These are phyloP conservation scores for Morella rubra DNA, from an alignment of 306 rosid genomes.

Conservation along the genomic window DNA sequence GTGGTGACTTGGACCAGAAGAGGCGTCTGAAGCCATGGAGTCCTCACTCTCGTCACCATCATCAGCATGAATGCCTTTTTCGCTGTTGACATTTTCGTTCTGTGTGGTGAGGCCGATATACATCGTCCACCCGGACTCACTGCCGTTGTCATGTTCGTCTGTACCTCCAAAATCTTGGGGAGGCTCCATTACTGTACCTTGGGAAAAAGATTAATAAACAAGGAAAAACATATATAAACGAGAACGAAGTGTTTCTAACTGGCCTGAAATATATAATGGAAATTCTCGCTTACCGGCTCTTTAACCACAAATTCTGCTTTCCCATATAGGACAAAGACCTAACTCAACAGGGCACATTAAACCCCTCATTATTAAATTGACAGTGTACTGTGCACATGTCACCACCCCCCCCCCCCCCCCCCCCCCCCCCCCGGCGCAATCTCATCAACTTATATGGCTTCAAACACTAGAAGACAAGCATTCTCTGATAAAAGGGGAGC, in stretches of 20 bases:
- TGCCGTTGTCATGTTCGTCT: conserved; percentile 35
- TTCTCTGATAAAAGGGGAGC: conserved; percentile 11
- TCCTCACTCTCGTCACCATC: conserved; percentile 48
- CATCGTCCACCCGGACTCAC: conserved; percentile 79
- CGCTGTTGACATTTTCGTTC: conserved; percentile 18
- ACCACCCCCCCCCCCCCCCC: no score
- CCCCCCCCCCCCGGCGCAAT: conserved; percentile 59
- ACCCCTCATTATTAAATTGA: conserved; percentile 57
- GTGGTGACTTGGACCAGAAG: conserved; percentile 60
- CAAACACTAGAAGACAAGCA: conserved; percentile 43
- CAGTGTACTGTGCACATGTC: conserved; percentile 38
- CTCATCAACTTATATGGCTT: conserved; percentile 31
- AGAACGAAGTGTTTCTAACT: neutral
- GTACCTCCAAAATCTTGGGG: conserved; percentile 37
- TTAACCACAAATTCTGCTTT: conserved; percentile 19
- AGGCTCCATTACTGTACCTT: conserved; percentile 52
- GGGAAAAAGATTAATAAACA: neutral
- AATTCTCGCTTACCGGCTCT: neutral
- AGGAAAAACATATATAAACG: no score
- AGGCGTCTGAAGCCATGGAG: conserved; percentile 81
- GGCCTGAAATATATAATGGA: neutral
- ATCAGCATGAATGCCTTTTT: conserved; percentile 7
- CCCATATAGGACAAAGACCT: conserved; percentile 44
- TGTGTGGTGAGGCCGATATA: conserved; percentile 52
- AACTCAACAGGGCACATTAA: conserved; percentile 43